A percentile compares a stretch with the other conserved stretches of the same genome.
These are phyloP conservation scores for Maudiozyma serrabonitensis DNA, from an alignment of 805 yeast genomes.

Conservation along the genomic window DNA sequence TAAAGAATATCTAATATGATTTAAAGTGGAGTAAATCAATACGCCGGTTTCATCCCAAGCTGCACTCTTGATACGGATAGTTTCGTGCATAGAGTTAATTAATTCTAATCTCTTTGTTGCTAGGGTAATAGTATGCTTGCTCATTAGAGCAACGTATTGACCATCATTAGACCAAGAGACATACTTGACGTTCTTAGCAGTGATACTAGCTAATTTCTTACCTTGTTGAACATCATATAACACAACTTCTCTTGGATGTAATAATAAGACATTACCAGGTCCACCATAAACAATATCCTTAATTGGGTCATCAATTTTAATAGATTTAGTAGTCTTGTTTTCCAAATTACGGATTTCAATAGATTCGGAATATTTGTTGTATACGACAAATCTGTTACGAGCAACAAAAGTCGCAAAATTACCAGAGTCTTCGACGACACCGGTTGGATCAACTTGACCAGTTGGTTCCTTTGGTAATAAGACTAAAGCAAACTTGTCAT, in stretches of 20 bases:
- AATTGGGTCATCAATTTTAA: constrained; percentile 58
- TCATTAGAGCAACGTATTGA: constrained; percentile 73
- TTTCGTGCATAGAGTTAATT: constrained; percentile 84
- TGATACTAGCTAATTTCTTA: constrained; percentile 58
- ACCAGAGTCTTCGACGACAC: constrained; percentile 69
- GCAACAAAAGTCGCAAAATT: constrained; percentile 85
- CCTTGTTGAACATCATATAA: constrained; percentile 90
- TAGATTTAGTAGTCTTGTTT: constrained; percentile 71
- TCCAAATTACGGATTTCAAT: constrained; percentile 77
- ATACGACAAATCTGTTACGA: constrained; percentile 86
- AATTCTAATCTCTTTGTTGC: constrained; percentile 71
- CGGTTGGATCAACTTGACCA: constrained; percentile 91
- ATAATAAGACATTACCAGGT: constrained; percentile 72
- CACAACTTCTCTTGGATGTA: constrained; percentile 63
- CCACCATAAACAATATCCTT: constrained; percentile 68
- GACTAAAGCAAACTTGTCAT: constrained; percentile 61
- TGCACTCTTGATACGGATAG: constrained; percentile 92
- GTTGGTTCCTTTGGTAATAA: constrained; percentile 76
- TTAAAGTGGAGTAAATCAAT: constrained; percentile 83
- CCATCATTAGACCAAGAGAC: constrained; percentile 85
- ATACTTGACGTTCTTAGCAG: constrained; percentile 74
- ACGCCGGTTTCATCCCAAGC: constrained; percentile 96
- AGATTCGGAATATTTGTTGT: constrained; percentile 50
- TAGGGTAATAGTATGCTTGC: constrained; percentile 87
- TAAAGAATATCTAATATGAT: constrained; percentile 88